These are phyloP conservation scores for Trichosporon sp. DNA, from an alignment of 1,284 basidiomycete genomes.

Conservation along the genomic window DNA sequence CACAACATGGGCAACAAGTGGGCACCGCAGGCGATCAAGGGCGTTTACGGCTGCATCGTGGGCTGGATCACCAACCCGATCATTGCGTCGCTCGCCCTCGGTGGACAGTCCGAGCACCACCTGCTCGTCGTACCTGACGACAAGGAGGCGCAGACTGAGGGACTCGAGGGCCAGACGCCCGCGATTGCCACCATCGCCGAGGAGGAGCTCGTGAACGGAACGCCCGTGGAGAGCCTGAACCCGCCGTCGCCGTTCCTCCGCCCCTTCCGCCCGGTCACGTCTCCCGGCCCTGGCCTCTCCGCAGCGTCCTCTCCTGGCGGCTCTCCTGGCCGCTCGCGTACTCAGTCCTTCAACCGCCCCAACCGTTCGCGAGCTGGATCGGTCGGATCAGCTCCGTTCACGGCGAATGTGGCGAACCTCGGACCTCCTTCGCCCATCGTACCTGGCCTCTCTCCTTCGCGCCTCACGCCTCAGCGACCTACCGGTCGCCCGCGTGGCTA, in stretches of 20 bases:
- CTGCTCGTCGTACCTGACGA: conserved; percentile 34
- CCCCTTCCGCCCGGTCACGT: conserved; percentile 3
- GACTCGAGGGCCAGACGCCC: not conserved
- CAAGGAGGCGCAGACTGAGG: conserved; percentile 6
- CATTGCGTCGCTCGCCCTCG: conserved; percentile 45
- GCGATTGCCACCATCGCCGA: conserved; percentile 19
- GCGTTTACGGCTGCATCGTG: conserved; percentile 43
- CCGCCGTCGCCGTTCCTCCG: not conserved
- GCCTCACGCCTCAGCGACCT: not conserved
- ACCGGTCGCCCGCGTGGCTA: conserved; percentile 19
- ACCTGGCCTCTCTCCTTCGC: conserved; percentile 1
- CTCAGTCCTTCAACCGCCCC: not conserved
- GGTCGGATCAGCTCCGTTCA: conserved; percentile 32
- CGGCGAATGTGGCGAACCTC: conserved; percentile 30
- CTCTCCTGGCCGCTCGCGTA: not conserved
- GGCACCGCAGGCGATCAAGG: conserved; percentile 48
- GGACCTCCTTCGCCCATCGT: not conserved
- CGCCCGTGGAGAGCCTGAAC: not conserved
- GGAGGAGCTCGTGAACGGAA: conserved; percentile 16
- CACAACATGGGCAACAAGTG: conserved; percentile 41
- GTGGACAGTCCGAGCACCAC: conserved; percentile 46
- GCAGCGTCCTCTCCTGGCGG: not conserved
- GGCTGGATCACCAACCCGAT: conserved; percentile 49
- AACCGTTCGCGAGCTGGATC: conserved; percentile 9
- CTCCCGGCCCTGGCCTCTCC: not conserved